Base-by-base conservation (phyloP, 2,329 filamentous ascomycete genomes). In the Pyrenophora graminea region DNA sequence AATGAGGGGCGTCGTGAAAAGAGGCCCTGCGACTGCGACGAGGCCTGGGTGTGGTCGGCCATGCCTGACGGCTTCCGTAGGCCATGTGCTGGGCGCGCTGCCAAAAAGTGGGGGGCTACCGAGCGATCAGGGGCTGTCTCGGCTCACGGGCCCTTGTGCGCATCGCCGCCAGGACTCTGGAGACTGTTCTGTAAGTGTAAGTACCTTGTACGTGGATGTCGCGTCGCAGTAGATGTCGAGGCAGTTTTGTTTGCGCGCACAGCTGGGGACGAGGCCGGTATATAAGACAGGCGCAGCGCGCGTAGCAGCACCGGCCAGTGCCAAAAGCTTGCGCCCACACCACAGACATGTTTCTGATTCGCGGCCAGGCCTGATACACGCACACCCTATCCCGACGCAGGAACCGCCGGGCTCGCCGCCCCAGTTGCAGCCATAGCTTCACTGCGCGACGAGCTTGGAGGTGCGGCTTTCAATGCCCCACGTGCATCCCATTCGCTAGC, bases 1-100 rank as follows among this genome's bases (percentile, higher is more conserved):
- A 72, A 62, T 36, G 67, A 70, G 38, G 67, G 64, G 7, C 67
- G 64, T 15, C 67, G 59, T 27, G 59, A 61, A 61, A 72, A 72
- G 63, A 71, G 55, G 57, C 61, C 50, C 41, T 51, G 38, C 17
- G 34, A 13, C 19, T 21, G 19, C 4, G 23, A 4, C 13, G 34
- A 12, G 6, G 15, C 21, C 4, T 27, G 38, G 45, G n/a, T 23
- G 19, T 31, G 39, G 55, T 63, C 59, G 49, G 54, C 61, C 61
- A 66, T 63, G 51, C 38, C 39, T 40, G 31, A 34, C 17, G 13
- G 46, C 7, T 7, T 9, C 33, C 25, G 25, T 27, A 19, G 41
- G 12, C 41, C 36, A 21, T 30, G 41, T 36, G 44, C 39, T 44
- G 30, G 19, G 3, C 19, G 19, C 3, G 19, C 17, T 44, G 32